Base-by-base conservation (phyloP, 1,284 basidiomycete genomes). In the Austropuccinia psidii region DNA sequence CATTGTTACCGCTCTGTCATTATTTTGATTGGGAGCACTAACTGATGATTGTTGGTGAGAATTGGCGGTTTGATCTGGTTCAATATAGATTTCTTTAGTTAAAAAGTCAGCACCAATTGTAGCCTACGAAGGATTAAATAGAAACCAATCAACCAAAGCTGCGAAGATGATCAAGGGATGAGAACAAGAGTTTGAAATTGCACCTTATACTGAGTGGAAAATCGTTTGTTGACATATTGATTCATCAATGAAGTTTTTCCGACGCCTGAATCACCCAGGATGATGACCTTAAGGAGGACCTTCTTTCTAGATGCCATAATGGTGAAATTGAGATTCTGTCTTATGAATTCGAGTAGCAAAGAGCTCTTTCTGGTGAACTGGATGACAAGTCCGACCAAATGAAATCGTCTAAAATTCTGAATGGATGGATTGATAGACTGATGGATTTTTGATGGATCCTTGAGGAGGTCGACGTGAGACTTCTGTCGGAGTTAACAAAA, bases 191-290 rank as follows among this genome's bases (percentile, higher is more conserved):
- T 77, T 91, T 91, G 80, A 95, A 94, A 76, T 93, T 96, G 13
- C n/a, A 93, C 94, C 85, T 98, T 98, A 87, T 99, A 98, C 83
- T 98, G 95, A 82, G 95, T 97, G 80, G 91, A 95, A 84, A 98
- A 99, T 77, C 96, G 90, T 84, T 98, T 98, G 88, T 98, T 98
- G 79, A 99, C 96, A 85, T 98, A 98, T 85, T 98, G 96, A 85
- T 98, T 98, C 96, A 99, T 99, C 79, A 99, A 87, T 50, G 95
- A 98, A 61, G 95, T 98, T 89, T 98, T 98, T 67, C 95, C 96
- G 82, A 99, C 96, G 75, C 93, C 93, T 81, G 91, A 94, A 85
- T 97, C 94, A 77, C 93, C 93, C 76, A 97, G 88, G 81, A 97
- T 97, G 84, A 97, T 97, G 82, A 95, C 93, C 88, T 98, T 98